phyloP scores from a whole-genome alignment of 306 rosid species.

The Trifolium pratense region DNA sequence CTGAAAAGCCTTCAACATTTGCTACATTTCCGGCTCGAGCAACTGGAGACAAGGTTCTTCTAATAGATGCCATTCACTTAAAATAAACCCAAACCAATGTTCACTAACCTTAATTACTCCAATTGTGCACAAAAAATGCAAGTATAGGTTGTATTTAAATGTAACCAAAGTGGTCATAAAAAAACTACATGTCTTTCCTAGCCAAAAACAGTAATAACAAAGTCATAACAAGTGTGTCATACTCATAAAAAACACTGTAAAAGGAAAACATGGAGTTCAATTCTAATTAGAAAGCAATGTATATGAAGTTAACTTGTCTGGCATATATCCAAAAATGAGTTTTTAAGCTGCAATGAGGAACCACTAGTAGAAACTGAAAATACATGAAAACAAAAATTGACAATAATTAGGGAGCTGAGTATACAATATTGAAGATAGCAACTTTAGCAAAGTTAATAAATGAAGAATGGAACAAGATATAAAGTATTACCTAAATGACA shows the following conservation, averaged over 20 bases:
- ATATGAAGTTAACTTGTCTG: no score
- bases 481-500: constrained; percentile 39
- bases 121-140: constrained; percentile 7
- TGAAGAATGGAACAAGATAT: not conserved
- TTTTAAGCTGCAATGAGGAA: no score
- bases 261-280: no score
- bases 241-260: no score
- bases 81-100: constrained; percentile 38
- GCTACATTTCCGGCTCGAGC: constrained; percentile 62
- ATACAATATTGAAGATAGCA: not conserved
- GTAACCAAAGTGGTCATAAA: constrained; percentile 31
- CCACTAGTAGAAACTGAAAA: no score
- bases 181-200: constrained; percentile 35
- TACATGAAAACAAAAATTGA: no score
- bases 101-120: constrained; percentile 11
- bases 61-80: constrained; percentile 71
- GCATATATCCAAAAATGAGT: not conserved
- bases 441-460: not conserved
- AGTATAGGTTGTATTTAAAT: not conserved
- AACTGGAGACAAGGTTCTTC: constrained; percentile 84
- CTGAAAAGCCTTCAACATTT: constrained; percentile 66
- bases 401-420: no score
- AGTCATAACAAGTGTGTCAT: constrained; percentile 14
- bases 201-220: not conserved
- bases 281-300: no score